Percentiles rank a stretch among this genome's conserved stretches.
These are phyloP conservation scores for Massarina eburnea DNA, from an alignment of 2,329 filamentous ascomycete genomes.

Conservation along the genomic window DNA sequence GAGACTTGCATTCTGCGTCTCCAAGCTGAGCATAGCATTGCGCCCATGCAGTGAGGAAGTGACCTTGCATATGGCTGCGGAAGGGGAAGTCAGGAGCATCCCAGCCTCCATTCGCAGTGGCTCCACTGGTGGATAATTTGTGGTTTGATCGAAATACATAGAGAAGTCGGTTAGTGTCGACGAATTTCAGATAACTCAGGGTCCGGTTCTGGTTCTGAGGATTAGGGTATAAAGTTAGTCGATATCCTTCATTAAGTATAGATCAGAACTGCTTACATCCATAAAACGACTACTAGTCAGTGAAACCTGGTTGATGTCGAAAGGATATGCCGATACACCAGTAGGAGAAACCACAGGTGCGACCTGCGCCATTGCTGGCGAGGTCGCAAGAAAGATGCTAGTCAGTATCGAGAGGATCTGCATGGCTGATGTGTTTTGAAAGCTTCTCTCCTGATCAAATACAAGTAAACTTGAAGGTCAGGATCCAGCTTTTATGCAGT, in stretches of 20 bases:
- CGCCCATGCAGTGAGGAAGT: conserved; percentile 55
- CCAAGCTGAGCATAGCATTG: conserved; percentile 51
- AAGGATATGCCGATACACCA: conserved; percentile 40
- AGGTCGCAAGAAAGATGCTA: background rate
- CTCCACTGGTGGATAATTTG: conserved; percentile 50
- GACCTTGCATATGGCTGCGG: conserved; percentile 54
- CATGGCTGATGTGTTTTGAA: too few species aligned
- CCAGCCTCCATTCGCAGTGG: conserved; percentile 54
- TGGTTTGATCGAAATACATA: conserved; percentile 55
- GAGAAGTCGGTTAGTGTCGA: conserved; percentile 51
- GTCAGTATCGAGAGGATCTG: conserved; percentile 1
- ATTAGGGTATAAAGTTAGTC: background rate
- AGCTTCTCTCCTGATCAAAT: too few species aligned
- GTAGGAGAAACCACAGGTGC: conserved; percentile 23
- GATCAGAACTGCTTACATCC: conserved; percentile 17
- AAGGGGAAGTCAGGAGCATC: conserved; percentile 59
- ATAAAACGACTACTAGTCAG: conserved; percentile 45
- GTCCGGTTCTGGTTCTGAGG: conserved; percentile 51
- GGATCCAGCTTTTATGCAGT: too few species aligned
- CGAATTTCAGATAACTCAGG: conserved; percentile 49
- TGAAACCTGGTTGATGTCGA: conserved; percentile 46
- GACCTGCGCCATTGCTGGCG: conserved; percentile 1
- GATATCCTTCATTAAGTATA: too few species aligned
- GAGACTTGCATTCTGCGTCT: conserved; percentile 48
- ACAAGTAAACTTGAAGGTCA: too few species aligned